Base-by-base conservation (phyloP, 257 asterid species). In the Nicotiana tomentosiformis region DNA sequence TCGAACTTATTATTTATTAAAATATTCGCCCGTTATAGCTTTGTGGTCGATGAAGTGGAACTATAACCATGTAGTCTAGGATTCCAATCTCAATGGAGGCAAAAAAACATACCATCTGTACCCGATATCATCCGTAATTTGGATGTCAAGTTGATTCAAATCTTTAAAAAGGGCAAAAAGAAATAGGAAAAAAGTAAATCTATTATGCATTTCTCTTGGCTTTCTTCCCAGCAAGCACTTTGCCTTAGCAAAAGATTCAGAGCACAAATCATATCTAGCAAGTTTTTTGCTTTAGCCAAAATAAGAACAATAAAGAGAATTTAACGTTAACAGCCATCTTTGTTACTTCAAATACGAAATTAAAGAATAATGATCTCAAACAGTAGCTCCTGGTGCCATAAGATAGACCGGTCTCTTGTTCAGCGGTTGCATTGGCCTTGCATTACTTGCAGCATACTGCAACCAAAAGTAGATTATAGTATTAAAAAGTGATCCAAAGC, bases 401-500 rank as follows among this genome's bases (percentile, higher is more conserved):
- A 91, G 90, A 70, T 85, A 84, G 2, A 90, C n/a, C 9, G 84
- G 84, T 77, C 95, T 72, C 8, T 61, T 70, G 82, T 92, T 66
- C 3, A 46, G 86, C 8, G 84, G 68, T 80, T 93, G 98, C 83
- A 89, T 15, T 7, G 98, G 98, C 81, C 98, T 90, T 4, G 92
- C 92, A 46, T 93, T 93, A 30, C 56, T 82, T 83, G 80, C 90
- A 7, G 98, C 94, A 66, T 66, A 88, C 97, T 93, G 94, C 62
- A 66, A 29, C 8, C 51, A 77, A 51, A 58, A 57, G 35, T 16
- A 30, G 85, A 83, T 62, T 4, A 7, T 7, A 35, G 8, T 3
- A 18, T 16, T 29, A 2, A 8, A 43, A 43, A 23, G 26, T 23
- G 26, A 7, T 43, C 3, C 49, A 43, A 23, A 15, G 12, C 18